phyloP scores from a whole-genome alignment of 179 eudicot species.

The Gypsophila paniculata region DNA sequence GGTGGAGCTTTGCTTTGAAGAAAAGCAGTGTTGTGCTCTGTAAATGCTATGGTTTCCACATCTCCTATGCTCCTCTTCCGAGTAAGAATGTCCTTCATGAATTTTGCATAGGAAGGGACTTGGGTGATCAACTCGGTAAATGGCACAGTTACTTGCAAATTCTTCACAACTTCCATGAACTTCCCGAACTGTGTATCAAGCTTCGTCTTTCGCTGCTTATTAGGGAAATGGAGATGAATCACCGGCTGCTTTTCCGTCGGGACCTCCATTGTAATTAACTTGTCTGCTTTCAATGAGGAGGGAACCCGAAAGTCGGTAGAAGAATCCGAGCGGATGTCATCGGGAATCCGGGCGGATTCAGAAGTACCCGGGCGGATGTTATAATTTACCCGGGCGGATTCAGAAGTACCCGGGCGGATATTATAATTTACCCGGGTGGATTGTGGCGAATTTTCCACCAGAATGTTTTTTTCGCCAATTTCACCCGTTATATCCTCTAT shows the following conservation, averaged over 20 bases:
- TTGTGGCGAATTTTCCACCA: neutral
- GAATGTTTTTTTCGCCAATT: neutral
- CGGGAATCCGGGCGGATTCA: no score
- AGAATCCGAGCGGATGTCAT: no score
- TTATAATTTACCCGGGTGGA: neutral
- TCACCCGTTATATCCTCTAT: neutral
- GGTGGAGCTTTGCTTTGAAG: neutral
- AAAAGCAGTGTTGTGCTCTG: neutral
- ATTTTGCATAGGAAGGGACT: no score
- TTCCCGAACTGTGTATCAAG: neutral
- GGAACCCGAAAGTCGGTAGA: no score
- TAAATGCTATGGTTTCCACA: neutral
- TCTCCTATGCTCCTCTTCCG: neutral
- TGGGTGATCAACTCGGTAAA: no score
- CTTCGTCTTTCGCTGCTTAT: neutral
- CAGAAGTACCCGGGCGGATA: neutral
- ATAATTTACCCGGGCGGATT: neutral
- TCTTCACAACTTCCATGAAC: no score
- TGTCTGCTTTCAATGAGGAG: no score
- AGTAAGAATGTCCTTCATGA: no score
- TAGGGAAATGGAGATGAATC: neutral
- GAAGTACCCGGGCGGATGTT: no score
- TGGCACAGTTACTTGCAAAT: no score
- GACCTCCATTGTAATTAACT: neutral
- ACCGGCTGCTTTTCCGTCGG: neutral